Conservation (phyloP, 1,284 basidiomycete genomes). For the Hortiboletus rubellus region DNA sequence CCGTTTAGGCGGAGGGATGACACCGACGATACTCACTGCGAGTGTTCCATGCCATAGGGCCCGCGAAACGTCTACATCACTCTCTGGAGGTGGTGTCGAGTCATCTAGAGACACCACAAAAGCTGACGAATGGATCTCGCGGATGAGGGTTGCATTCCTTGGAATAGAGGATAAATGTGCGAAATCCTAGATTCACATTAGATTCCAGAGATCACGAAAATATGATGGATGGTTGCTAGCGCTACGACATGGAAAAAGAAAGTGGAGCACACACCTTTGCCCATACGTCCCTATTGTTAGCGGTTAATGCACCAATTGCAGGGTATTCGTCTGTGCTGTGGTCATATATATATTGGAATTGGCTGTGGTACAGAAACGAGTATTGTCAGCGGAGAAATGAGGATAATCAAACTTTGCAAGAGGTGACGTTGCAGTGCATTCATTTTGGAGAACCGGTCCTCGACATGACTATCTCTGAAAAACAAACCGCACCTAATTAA, state of each 20-base stretch:
- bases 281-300: slow-evolving; percentile 83
- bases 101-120: slow-evolving; percentile 82
- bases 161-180: slow-evolving; percentile 53
- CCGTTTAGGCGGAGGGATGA: neutral
- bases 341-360: slow-evolving; percentile 74
- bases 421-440: neutral
- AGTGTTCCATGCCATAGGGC: slow-evolving; percentile 73
- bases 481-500: slow-evolving; percentile 53
- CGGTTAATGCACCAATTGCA: slow-evolving; percentile 75
- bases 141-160: slow-evolving; percentile 64
- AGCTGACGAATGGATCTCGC: slow-evolving; percentile 76
- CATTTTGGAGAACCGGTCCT: neutral
- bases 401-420: neutral
- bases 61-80: slow-evolving; percentile 54
- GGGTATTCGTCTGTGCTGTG: slow-evolving; percentile 62
- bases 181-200: slow-evolving; percentile 53
- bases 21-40: slow-evolving; percentile 13
- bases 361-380: slow-evolving; percentile 43
- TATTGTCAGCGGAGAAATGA: neutral
- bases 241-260: neutral
- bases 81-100: slow-evolving; percentile 46
- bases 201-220: neutral
- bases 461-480: neutral
- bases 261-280: slow-evolving; percentile 56
- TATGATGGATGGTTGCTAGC: neutral